phyloP scores from a whole-genome alignment of 139 green algal species.

The Volvox africanus region DNA sequence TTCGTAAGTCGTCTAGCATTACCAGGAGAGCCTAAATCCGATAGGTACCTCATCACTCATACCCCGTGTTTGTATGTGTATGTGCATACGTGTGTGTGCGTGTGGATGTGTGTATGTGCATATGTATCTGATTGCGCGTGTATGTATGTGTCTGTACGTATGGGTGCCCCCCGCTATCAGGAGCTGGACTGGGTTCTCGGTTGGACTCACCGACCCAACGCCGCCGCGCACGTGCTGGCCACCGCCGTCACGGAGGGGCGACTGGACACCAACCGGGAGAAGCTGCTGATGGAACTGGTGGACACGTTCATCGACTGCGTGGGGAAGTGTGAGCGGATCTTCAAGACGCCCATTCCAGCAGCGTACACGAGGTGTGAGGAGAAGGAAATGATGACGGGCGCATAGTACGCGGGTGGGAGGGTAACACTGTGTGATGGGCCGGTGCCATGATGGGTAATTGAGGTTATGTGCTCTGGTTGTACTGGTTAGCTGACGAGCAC shows the following conservation, averaged over 20 bases:
- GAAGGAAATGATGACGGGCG: neutral
- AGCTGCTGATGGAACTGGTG: conserved; percentile 45
- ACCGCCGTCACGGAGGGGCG: neutral
- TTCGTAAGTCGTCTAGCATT: no score
- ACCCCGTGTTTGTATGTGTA: neutral
- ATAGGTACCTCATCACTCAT: no score
- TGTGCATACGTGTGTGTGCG: neutral
- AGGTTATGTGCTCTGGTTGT: no score
- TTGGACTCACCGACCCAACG: conserved; percentile 48
- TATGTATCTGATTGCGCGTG: no score
- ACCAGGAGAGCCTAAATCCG: no score
- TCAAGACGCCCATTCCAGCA: conserved; percentile 75
- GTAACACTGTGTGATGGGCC: neutral
- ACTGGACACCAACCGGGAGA: conserved; percentile 41
- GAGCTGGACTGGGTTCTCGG: conserved; percentile 46
- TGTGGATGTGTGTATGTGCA: neutral
- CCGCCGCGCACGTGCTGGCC: conserved; percentile 15
- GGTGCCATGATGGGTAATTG: neutral
- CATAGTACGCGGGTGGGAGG: neutral
- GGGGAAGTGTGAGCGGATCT: conserved; percentile 68
- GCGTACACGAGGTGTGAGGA: conserved; percentile 67
- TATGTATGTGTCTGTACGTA: neutral
- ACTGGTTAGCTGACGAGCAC: no score
- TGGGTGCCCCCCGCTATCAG: neutral
- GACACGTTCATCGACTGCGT: conserved; percentile 46